phyloP scores from a whole-genome alignment of 208 protist genomes.

The Trypanosoma avium region DNA sequence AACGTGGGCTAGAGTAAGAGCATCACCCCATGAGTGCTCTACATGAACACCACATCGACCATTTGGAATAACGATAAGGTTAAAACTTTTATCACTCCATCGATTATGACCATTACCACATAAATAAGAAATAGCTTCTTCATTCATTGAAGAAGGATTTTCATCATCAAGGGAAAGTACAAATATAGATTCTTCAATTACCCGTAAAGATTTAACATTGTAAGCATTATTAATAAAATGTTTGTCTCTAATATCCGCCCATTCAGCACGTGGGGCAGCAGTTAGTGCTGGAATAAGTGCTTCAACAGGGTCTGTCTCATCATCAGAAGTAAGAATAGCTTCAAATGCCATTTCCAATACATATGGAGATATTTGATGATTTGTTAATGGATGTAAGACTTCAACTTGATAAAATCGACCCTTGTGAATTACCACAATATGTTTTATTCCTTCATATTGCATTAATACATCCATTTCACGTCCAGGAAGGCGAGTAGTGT shows the following conservation, averaged over 20 bases:
- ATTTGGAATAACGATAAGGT: constrained; percentile 57
- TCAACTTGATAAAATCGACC: constrained; percentile 67
- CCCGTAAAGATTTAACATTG: constrained; percentile 60
- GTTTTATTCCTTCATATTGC: constrained; percentile 51
- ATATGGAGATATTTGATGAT: constrained; percentile 49
- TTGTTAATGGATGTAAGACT: constrained; percentile 47
- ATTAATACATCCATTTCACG: constrained; percentile 69
- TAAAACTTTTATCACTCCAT: constrained; percentile 87
- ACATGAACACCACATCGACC: constrained; percentile 64
- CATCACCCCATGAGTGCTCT: constrained; percentile 85
- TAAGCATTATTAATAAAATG: constrained; percentile 68
- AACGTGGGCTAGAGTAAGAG: constrained; percentile 51
- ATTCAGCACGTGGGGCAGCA: constrained; percentile 59
- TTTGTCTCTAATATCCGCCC: constrained; percentile 68
- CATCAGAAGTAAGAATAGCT: constrained; percentile 43
- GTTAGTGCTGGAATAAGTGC: constrained; percentile 69
- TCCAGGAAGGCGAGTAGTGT: constrained; percentile 83
- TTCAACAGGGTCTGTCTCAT: constrained; percentile 48
- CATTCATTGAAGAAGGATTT: constrained; percentile 13
- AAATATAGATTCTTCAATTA: constrained; percentile 80
- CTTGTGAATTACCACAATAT: constrained; percentile 77
- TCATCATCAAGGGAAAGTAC: constrained; percentile 72
- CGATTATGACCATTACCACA: constrained; percentile 68
- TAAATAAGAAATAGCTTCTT: constrained; percentile 37
- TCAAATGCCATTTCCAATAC: constrained; percentile 55